phyloP scores from a whole-genome alignment of 225 moss, liverwort and hornwort species.

The Bryoerythrophyllum caledonicum region DNA sequence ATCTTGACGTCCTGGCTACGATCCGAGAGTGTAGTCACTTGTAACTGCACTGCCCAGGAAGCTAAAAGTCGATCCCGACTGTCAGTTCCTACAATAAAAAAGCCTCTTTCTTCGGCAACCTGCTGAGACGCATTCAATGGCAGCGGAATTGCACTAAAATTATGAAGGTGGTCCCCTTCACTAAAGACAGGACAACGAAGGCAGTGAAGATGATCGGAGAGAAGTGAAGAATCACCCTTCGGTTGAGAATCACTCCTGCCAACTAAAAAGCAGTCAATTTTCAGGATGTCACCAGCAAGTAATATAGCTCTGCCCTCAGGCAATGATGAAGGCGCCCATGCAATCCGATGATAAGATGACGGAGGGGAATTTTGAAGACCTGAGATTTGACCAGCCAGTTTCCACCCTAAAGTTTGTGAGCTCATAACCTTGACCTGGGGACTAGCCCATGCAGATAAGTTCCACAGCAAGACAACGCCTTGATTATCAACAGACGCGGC shows the following conservation, averaged over 20 bases:
- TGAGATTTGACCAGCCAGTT: conserved; percentile 65
- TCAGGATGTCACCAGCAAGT: conserved; percentile 50
- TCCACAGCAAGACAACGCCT: conserved; percentile 81
- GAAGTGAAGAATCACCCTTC: conserved; percentile 51
- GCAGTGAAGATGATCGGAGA: conserved; percentile 57
- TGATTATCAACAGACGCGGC: conserved; percentile 84
- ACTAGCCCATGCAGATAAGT: conserved; percentile 64
- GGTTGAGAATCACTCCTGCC: conserved; percentile 51
- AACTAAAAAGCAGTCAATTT: conserved; percentile 71
- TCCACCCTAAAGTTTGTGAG: conserved; percentile 78
- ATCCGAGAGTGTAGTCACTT: conserved; percentile 28
- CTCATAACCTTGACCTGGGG: conserved; percentile 78
- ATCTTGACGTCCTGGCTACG: conserved; percentile 9
- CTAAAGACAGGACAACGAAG: conserved; percentile 59
- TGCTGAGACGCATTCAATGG: conserved; percentile 28
- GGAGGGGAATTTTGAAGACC: conserved; percentile 30
- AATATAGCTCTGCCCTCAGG: conserved; percentile 64
- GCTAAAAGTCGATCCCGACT: conserved; percentile 46
- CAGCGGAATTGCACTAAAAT: conserved; percentile 57
- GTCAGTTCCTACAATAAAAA: conserved; percentile 56
- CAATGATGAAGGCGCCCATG: conserved; percentile 82
- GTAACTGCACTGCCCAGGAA: conserved; percentile 73
- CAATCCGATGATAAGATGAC: conserved; percentile 57
- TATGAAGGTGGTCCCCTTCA: conserved; percentile 47
- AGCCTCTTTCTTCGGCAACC: conserved; percentile 40